Evolutionary conservation across 1,139 yeast species (phyloP), one percentile per base, ranked within the genome.

Genomic region (Komagataea norvegica): DNA sequence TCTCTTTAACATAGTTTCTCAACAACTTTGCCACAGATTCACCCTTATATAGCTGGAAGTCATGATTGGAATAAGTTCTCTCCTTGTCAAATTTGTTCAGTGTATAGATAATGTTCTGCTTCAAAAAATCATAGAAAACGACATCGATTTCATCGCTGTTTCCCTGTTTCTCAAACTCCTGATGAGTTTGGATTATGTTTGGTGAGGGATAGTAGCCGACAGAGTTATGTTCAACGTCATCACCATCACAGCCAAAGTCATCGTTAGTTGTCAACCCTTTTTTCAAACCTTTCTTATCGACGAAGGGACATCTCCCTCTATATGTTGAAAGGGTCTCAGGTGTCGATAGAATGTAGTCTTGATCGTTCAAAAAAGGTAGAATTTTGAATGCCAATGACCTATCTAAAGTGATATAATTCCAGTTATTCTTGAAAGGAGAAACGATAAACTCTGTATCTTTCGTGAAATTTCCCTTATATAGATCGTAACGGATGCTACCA

Each of bases 401-500:
- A 3, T 65, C 64, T 8, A 64, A 33, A 9, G 49, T 52, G 13
- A 64, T 44, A 35, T 49, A 60, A 17, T 51, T 53, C 97, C 97
- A 91, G 36, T 72, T 70, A 55, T 88, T 88, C 40, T 74, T 68
- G 60, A 88, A 91, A 0, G 98, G 97, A 0, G 95, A 80, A 0
- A 91, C 84, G 33, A 84, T 86, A 55, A 69, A 91, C 44, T 84
- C 83, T 1, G 93, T 71, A 59, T 89, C 95, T 30, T 67, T 62
- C 0, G 95, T 88, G 56, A 82, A 91, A 1, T 81, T 78, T 0
- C 97, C 98, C 57, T 81, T 77, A 63, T 83, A 84, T 39, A 91
- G 61, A 56, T 91, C 97, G 56, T 86, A 91, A 36, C 98, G 72
- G 5, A 91, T 72, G 0, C 95, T 83, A 1, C 97, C 97, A 0